These are phyloP conservation scores for Eucalyptus tenuipes DNA, from an alignment of 345 rosid species.

Conservation along the genomic window DNA sequence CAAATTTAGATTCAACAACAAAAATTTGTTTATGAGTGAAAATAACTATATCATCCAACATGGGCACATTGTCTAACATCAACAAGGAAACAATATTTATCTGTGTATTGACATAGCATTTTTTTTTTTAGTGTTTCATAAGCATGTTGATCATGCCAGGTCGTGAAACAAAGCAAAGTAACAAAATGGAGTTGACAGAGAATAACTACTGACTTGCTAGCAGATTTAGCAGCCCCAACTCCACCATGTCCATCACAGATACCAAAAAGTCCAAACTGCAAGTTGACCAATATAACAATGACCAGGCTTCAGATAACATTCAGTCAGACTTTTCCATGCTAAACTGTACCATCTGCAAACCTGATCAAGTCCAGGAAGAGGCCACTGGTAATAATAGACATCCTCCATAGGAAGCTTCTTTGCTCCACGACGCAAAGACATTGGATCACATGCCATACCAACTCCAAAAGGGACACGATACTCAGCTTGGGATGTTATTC, in stretches of 20 bases:
- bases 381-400: slow-evolving; percentile 86
- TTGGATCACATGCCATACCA: slow-evolving; percentile 91
- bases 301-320: background rate
- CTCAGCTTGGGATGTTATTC: slow-evolving; percentile 44
- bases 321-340: background rate
- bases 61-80: background rate
- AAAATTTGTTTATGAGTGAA: background rate
- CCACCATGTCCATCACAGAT: slow-evolving; percentile 99
- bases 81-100: background rate
- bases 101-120: background rate
- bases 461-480: slow-evolving; percentile 51
- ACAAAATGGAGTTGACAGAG: background rate
- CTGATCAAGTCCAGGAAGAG: slow-evolving; percentile 74
- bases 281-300: background rate
- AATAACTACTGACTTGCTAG: slow-evolving; percentile 67
- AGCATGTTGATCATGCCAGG: background rate
- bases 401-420: slow-evolving; percentile 96
- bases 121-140: background rate
- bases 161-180: background rate
- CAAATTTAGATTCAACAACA: background rate
- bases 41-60: background rate
- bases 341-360: slow-evolving; percentile 22
- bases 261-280: slow-evolving; percentile 92
- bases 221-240: slow-evolving; percentile 76
- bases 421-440: slow-evolving; percentile 92